Evolutionary conservation across 2,329 filamentous ascomycete species (phyloP), one percentile per base, ranked within the genome.

Genomic region (Boeremia exigua): DNA sequence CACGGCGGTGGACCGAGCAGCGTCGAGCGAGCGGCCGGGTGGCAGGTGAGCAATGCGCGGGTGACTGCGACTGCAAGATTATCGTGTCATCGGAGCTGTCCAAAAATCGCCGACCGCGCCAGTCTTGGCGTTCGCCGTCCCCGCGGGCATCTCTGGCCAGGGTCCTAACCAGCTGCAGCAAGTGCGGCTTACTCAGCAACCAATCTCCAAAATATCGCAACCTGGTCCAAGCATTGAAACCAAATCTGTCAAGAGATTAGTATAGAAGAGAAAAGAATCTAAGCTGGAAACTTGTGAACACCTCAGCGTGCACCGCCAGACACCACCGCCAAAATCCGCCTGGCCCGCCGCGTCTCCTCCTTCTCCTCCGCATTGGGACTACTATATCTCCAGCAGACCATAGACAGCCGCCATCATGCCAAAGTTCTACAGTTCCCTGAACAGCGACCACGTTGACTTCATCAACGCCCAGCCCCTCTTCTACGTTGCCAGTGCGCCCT

Each of bases 401-500:
- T 3, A 33, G 14, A 7, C 36, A 10, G 11, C n/a, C 56, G 17
- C 23, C 56, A 65, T 51, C 52, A 89, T 89, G 87, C 78, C 79
- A 15, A 83, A 84, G 72, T 87, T 84, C 72, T 87, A 80, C 69
- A 70, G 80, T 15, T 80, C 80, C 33, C 80, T 90, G 58, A 72
- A 80, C 3, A 71, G 79, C 6, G 78, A 86, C 28, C 81, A 90
- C 30, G 78, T 81, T 53, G 75, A 80, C 36, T 92, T 89, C 88
- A 84, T 87, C 46, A 79, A 86, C 43, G 74, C 79, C 10, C 90
- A 93, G 65, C 84, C 87, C 51, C 78, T 93, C 65, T 92, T 92
- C 81, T 92, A 89, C 79, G 87, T 89, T 10, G 88, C 86, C 36
- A 90, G 88, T 12, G 88, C 90, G 0, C 88, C 89, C 0, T 81